phyloP scores from a whole-genome alignment of 169 alveolate species.

The Plasmodium cynomolgi region DNA sequence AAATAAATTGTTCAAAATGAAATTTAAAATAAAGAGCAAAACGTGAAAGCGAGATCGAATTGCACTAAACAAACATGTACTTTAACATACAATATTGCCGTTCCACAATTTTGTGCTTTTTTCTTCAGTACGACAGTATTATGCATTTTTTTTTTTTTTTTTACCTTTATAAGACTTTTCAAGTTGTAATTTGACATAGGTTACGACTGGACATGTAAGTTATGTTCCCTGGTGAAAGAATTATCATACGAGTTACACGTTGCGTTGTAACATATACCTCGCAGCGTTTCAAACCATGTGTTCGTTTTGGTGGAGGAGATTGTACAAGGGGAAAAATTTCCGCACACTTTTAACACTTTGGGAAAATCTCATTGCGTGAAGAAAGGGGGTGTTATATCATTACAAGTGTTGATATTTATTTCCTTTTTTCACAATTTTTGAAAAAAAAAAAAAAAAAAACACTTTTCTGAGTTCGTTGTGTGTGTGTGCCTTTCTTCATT shows the following conservation, averaged over 20 bases:
- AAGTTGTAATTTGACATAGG: not conserved
- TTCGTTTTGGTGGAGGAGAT: not conserved
- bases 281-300: not conserved
- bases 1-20: not conserved
- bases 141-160: not conserved
- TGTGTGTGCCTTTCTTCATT: not conserved
- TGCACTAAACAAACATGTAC: not conserved
- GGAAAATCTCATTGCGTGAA: not conserved
- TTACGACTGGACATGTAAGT: not conserved
- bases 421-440: not conserved
- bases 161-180: not conserved
- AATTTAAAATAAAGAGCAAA: conserved; percentile 6
- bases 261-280: not conserved
- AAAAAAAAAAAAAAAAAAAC: not conserved
- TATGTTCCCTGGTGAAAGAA: not conserved
- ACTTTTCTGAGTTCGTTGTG: not conserved
- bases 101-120: not conserved
- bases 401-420: not conserved
- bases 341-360: not conserved
- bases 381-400: not conserved
- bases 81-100: not conserved
- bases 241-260: conserved; percentile 1
- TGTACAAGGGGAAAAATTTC: not conserved
- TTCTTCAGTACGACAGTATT: not conserved
- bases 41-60: not conserved